Base-by-base conservation (phyloP, 371 early-diverging fungal genomes). In the Rhizopus arrhizus region DNA sequence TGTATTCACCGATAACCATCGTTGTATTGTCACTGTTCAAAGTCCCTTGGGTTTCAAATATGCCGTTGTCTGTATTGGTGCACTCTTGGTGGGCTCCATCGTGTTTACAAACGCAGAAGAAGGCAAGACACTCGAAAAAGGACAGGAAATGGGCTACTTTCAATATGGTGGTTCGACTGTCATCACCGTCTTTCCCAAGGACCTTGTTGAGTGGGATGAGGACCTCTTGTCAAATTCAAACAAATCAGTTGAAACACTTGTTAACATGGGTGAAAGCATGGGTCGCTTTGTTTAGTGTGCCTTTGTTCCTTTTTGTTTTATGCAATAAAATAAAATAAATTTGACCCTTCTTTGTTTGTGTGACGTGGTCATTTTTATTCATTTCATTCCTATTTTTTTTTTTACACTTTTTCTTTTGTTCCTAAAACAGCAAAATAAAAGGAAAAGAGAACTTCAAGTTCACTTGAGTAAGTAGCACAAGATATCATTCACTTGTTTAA, bases 91-190 rank as follows among this genome's bases (percentile, higher is more conserved):
- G 2, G 83, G 83, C 8, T 79, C 83, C 0, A 74, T 83, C 38
- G 69, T 69, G 7, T 53, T 77, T 53, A 79, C 83, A 5, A 66
- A 79, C 9, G 75, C 73, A 4, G 53, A 64, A 5, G 63, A 58
- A 4, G 76, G 73, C n/a, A 69, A 66, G 12, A 59, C 51, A 16
- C 36, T 80, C 4, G 41, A 61, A 49, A 80, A 78, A 52, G 81
- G 81, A 0, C 87, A 90, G 56, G 91, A 91, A 59, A 78, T 85
- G 45, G 91, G 92, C 13, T 89, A 84, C 54, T 85, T 87, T 65
- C 74, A 75, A 15, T 86, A 85, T 51, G 82, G 84, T 29, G 89
- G 89, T 1, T 84, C 85, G 3, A 91, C 89, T 2, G 80, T 86
- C 9, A 70, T 89, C 32, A 64, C 80, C 6, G 61, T 89, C 5